phyloP scores from a whole-genome alignment of 2,329 filamentous ascomycete genomes.

The Intubia oerlemansii region DNA sequence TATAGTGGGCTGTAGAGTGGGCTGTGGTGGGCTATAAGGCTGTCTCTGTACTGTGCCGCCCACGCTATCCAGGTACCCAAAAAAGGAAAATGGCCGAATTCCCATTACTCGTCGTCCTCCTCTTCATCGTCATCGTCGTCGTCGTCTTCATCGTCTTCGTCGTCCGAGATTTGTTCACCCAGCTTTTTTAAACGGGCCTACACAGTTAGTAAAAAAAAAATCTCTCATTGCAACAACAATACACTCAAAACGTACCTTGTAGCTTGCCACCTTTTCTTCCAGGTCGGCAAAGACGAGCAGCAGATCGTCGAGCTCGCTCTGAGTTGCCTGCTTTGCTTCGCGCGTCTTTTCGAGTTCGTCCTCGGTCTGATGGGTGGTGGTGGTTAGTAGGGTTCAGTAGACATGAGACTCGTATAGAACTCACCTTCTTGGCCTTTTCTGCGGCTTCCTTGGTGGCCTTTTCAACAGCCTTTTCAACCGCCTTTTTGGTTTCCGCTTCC shows the following conservation, averaged over 20 bases:
- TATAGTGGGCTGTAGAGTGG: too few relatives aligned
- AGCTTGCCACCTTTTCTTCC: constrained; percentile 54
- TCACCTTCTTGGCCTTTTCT: too few relatives aligned
- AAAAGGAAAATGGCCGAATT: too few relatives aligned
- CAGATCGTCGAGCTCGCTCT: constrained; percentile 60
- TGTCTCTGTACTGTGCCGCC: too few relatives aligned
- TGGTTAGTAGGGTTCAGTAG: too few relatives aligned
- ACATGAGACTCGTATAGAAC: neutral
- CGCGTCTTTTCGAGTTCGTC: constrained; percentile 25
- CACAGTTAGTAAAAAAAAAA: constrained; percentile 5
- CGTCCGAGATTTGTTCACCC: constrained; percentile 54
- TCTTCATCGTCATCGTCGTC: constrained; percentile 19
- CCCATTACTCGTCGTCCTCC: constrained; percentile 11
- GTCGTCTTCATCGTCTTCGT: constrained; percentile 40
- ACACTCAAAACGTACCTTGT: constrained; percentile 48
- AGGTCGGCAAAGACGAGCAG: constrained; percentile 63
- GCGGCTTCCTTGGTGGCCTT: constrained; percentile 14
- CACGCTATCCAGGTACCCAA: too few relatives aligned
- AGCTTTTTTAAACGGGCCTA: constrained; percentile 40
- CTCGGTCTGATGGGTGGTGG: constrained; percentile 14
- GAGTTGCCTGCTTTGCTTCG: constrained; percentile 38
- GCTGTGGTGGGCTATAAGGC: too few relatives aligned
- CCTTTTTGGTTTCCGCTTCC: constrained; percentile 10
- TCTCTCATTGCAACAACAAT: constrained; percentile 5
- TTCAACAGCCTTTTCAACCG: constrained; percentile 11